These are phyloP conservation scores for Arachis stenosperma DNA, from an alignment of 306 rosid genomes.

Conservation along the genomic window DNA sequence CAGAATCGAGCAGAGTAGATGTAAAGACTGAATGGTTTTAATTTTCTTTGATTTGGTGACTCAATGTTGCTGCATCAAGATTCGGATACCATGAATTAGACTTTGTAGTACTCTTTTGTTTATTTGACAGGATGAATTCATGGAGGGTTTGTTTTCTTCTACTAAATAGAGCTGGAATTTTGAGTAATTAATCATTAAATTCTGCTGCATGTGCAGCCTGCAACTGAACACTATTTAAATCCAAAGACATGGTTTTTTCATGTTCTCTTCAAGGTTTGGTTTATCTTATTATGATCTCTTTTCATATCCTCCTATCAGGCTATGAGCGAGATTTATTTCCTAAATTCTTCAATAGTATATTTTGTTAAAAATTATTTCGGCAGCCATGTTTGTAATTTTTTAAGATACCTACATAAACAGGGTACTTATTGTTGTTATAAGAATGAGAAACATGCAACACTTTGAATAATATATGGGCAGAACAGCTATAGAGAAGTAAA, in stretches of 20 bases:
- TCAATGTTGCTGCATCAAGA: not conserved
- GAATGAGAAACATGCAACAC: no score
- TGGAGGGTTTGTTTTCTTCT: no score
- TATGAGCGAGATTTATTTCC: conserved; percentile 11
- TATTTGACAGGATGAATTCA: not conserved
- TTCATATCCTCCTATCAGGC: not conserved
- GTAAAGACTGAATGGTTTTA: no score
- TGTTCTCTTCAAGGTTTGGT: conserved; percentile 87
- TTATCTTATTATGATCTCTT: conserved; percentile 4
- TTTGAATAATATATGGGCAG: no score
- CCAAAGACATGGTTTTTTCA: conserved; percentile 96
- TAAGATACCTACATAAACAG: no score
- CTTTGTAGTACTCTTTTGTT: not conserved
- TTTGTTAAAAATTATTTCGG: no score
- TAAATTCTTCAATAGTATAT: not conserved
- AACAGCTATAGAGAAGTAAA: no score
- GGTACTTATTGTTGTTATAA: no score
- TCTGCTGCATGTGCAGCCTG: conserved; percentile 56
- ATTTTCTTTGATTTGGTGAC: no score
- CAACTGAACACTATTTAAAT: conserved; percentile 88
- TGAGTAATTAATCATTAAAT: conserved; percentile 1
- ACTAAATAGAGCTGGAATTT: not conserved
- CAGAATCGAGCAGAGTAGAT: no score
- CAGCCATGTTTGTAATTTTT: no score
- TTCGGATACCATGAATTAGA: not conserved